phyloP scores from a whole-genome alignment of 1,139 yeast genomes.

The Yamadazyma jaroonii region DNA sequence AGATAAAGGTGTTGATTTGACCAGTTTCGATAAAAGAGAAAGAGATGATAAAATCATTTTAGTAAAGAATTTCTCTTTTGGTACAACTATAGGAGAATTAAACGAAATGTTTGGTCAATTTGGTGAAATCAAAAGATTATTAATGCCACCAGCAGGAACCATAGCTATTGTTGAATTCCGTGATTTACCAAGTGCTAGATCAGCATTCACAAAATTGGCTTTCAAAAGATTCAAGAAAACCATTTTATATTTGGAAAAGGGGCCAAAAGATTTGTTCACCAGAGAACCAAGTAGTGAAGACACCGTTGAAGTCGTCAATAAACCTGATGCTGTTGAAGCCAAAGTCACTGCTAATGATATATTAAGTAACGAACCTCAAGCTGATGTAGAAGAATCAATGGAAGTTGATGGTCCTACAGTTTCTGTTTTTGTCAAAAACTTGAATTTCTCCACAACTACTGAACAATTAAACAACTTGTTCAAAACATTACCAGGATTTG shows the following conservation, averaged over 20 bases:
- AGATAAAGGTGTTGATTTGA: conserved; percentile 77
- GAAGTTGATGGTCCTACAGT: conserved; percentile 66
- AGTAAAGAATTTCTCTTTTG: conserved; percentile 87
- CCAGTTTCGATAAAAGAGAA: conserved; percentile 67
- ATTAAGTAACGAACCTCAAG: conserved; percentile 15
- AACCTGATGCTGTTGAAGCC: conserved; percentile 26
- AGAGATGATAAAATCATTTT: conserved; percentile 79
- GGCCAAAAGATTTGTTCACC: conserved; percentile 79
- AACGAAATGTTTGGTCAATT: conserved; percentile 76
- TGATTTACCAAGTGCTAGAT: conserved; percentile 79
- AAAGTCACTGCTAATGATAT: conserved; percentile 28
- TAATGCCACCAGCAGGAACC: conserved; percentile 97
- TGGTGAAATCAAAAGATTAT: conserved; percentile 75
- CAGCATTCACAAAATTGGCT: conserved; percentile 85
- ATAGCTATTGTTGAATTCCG: conserved; percentile 93
- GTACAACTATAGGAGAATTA: conserved; percentile 76
- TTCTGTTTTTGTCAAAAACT: conserved; percentile 86
- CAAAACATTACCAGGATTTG: conserved; percentile 72
- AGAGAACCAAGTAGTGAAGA: conserved; percentile 51
- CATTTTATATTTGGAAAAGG: conserved; percentile 87
- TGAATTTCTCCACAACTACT: conserved; percentile 78
- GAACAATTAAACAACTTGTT: conserved; percentile 58
- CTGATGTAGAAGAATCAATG: conserved; percentile 21
- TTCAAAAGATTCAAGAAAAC: conserved; percentile 85
- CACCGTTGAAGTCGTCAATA: conserved; percentile 13